A percentile compares a stretch with the other conserved stretches of the same genome.
Evolutionary conservation across 176 grass and related monocot species (phyloP).

Genomic region (Alloteropsis semialata): DNA sequence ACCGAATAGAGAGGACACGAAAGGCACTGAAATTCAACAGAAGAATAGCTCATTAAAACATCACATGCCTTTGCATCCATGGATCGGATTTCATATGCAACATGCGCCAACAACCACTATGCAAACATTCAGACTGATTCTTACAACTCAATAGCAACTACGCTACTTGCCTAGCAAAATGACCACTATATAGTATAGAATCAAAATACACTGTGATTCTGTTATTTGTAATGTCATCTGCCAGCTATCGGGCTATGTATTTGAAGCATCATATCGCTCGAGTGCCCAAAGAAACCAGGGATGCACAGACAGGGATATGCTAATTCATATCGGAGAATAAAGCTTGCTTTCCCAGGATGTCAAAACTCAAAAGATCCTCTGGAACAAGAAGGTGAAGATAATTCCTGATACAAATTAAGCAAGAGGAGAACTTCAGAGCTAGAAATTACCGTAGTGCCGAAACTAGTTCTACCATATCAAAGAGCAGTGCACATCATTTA

Average conservation of each 20-base stretch:
- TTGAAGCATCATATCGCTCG: not conserved
- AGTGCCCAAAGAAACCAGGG: not conserved
- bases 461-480: not conserved
- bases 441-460: not conserved
- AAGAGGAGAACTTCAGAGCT: not conserved
- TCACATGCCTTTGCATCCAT: not conserved
- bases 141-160: not conserved
- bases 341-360: not conserved
- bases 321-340: not conserved
- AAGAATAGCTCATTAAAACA: not conserved
- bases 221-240: not conserved
- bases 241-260: not conserved
- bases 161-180: conserved; percentile 11
- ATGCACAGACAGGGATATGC: not conserved
- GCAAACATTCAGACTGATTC: not conserved
- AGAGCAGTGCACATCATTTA: conserved; percentile 22
- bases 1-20: not conserved
- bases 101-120: not conserved
- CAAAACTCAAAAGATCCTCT: not conserved
- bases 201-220: not conserved
- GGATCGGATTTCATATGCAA: conserved; percentile 3
- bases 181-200: not conserved
- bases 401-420: not conserved
- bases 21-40: not conserved
- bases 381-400: not conserved